Conservation (phyloP, 2,329 filamentous ascomycete genomes). For the Neonectria sp. region DNA sequence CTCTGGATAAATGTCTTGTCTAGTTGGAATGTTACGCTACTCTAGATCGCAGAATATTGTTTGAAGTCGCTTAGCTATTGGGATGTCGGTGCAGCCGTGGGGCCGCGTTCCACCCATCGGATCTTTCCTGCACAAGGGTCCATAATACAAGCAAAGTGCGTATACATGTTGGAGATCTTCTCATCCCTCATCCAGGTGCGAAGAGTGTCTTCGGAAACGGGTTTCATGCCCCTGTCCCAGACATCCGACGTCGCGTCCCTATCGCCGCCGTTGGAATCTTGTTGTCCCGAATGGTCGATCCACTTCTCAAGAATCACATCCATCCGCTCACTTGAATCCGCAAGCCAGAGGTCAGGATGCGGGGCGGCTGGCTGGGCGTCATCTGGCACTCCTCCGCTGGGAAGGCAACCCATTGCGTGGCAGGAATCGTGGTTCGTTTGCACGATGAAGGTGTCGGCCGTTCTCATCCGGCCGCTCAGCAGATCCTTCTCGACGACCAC, state of each 20-base stretch:
- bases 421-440: conserved; percentile 69
- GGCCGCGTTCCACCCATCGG: conserved; percentile 49
- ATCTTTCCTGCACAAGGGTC: conserved; percentile 66
- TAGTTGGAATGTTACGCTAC: neutral
- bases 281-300: conserved; percentile 12
- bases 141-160: conserved; percentile 72
- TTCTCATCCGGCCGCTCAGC: conserved; percentile 57
- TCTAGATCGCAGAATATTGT: neutral
- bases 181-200: conserved; percentile 64
- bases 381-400: conserved; percentile 6
- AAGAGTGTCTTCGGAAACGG: conserved; percentile 52
- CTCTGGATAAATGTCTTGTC: too few relatives aligned
- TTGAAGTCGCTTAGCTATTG: neutral
- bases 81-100: neutral
- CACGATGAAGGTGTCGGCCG: conserved; percentile 65
- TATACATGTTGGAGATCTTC: conserved; percentile 70
- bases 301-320: conserved; percentile 26
- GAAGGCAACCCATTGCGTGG: conserved; percentile 11
- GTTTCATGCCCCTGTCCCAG: neutral
- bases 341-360: conserved; percentile 28
- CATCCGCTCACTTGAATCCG: conserved; percentile 18
- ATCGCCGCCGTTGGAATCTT: neutral
- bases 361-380: conserved; percentile 7
- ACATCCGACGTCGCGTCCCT: neutral
- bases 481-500: conserved; percentile 33